Conservation (phyloP, 306 rosid genomes). For the Styphnolobium japonicum region DNA sequence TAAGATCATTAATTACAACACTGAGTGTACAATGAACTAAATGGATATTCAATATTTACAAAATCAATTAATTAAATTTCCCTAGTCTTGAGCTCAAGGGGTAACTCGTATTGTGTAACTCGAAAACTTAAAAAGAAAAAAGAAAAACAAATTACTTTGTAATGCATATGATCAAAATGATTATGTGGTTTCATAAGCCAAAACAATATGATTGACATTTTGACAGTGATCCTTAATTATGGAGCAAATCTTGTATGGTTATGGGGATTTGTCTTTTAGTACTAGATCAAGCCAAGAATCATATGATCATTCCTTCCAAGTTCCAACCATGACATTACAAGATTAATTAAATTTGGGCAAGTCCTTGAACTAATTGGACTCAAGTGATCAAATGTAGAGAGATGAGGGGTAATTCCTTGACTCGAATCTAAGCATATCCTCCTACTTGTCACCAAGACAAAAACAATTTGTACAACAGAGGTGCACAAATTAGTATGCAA, state of each 20-base stretch:
- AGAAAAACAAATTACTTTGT: not conserved
- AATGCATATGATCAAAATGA: not conserved
- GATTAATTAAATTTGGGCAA: not conserved
- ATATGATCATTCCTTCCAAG: not conserved
- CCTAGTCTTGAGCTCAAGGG: not conserved
- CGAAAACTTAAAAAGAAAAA: not conserved
- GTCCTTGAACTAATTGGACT: not conserved
- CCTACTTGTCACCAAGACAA: not conserved
- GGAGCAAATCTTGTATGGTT: not conserved
- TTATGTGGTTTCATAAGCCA: conserved; percentile 1
- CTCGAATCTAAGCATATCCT: not conserved
- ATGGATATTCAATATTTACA: not conserved
- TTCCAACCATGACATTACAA: not conserved
- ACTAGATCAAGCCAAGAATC: not conserved
- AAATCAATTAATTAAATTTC: not conserved
- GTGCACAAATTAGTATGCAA: not conserved
- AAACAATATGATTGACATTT: not conserved
- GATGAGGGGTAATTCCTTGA: not conserved
- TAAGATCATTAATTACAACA: not conserved
- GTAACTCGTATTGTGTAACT: not conserved
- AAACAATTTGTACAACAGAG: not conserved
- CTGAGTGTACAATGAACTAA: not conserved
- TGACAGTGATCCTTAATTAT: not conserved
- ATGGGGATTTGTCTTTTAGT: not conserved
- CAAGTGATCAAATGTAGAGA: not conserved